Percentiles rank a stretch among this genome's conserved stretches.
Evolutionary conservation across 805 yeast genomes (phyloP).

Genomic region (Ogataea populi-albae): DNA sequence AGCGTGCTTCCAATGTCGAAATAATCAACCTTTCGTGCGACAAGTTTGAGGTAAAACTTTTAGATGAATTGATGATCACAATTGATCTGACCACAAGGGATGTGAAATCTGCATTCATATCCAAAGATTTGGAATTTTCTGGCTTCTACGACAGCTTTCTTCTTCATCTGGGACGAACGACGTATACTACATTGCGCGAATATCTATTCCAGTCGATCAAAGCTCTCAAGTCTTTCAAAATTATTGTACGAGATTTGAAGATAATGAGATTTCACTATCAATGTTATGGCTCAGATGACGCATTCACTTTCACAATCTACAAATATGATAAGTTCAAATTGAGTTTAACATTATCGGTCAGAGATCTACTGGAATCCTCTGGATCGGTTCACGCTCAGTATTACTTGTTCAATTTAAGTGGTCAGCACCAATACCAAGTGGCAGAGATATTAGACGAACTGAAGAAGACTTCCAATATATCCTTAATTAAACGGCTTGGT

Average conservation of each 20-base stretch:
- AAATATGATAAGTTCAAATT: slow-evolving; percentile 14
- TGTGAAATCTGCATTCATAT: slow-evolving; percentile 1
- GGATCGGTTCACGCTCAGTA: slow-evolving; percentile 6
- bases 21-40: slow-evolving; percentile 9
- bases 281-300: slow-evolving; percentile 3
- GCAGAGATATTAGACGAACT: slow-evolving; percentile 7
- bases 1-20: slow-evolving; percentile 10
- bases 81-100: slow-evolving; percentile 8
- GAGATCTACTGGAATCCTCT: slow-evolving; percentile 9
- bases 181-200: slow-evolving; percentile 5
- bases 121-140: slow-evolving; percentile 3
- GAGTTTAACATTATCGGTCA: slow-evolving; percentile 5
- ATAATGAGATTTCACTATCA: slow-evolving; percentile 12
- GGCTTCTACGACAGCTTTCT: slow-evolving; percentile 5
- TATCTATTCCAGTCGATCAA: slow-evolving; percentile 6
- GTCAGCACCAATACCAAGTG: background rate
- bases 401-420: slow-evolving; percentile 4
- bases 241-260: slow-evolving; percentile 10
- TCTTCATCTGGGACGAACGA: background rate
- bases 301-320: slow-evolving; percentile 5
- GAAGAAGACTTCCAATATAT: slow-evolving; percentile 4
- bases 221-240: slow-evolving; percentile 7
- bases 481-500: slow-evolving; percentile 9
- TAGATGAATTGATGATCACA: slow-evolving; percentile 6
- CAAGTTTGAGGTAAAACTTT: slow-evolving; percentile 5